Base-by-base conservation (phyloP, 257 asterid genomes). In the Solanum stenotomum region DNA sequence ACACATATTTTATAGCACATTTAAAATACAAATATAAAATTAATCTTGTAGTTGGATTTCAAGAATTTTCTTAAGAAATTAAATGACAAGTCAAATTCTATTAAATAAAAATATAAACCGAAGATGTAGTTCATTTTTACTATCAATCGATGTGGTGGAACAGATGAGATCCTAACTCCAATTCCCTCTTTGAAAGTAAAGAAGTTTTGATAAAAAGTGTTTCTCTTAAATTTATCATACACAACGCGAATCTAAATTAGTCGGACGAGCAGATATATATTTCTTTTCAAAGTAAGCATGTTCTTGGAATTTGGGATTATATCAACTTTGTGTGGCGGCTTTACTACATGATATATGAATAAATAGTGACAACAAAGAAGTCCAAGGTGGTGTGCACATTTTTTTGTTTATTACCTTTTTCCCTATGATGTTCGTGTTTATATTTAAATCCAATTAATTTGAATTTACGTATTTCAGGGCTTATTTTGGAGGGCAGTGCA, bases 301-400 rank as follows among this genome's bases (percentile, higher is more conserved):
- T 67, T 67, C 75, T 67, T 67, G 75, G 20, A 67, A 67, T 25
- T 37, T 76, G 6, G 20, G 49, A 6, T 37, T 40, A 40, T 77
- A 77, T 77, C 84, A n/a, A 77, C 61, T 77, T 77, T 77, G 14
- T 77, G 59, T 40, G 84, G 61, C 61, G 84, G 84, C 61, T 40
- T 75, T 37, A 75, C 52, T 37, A 75, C 31, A 75, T 27, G 8
- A 15, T 75, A 35, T 10, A 37, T 37, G 31, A 75, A 75, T 44
- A 75, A 11, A 25, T 63, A 74, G 33, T 37, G 83, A 75, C 31
- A 74, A 4, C 10, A 71, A 33, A 25, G 34, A 67, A 25, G 33
- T 67, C 74, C 74, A 67, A 67, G 18, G 74, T 67, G 71, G 68
- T 59, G 68, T 59, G 68, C 27, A 59, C 27, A 22, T 8, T 22